Evolutionary conservation across 169 alveolate genomes (phyloP).

Genomic region (Theileria orientalis): DNA sequence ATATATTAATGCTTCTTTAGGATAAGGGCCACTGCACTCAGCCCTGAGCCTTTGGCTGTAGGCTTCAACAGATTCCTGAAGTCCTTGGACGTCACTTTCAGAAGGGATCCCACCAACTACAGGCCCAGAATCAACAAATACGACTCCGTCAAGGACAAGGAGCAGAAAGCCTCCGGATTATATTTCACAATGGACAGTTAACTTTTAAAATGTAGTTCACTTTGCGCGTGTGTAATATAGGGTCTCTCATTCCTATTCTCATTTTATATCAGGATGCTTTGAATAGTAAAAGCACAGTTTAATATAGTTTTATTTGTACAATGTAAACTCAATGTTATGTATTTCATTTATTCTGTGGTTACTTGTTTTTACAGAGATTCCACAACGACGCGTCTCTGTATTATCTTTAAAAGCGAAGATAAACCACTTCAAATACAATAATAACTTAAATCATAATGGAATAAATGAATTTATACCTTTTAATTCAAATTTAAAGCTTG

Average conservation of each 20-base stretch:
- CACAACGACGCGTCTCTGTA: neutral
- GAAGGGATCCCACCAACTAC: constrained; percentile 97
- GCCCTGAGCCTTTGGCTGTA: constrained; percentile 78
- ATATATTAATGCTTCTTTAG: constrained; percentile 9
- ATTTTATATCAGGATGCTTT: neutral
- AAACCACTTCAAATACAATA: too few relatives aligned
- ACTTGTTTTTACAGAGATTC: constrained; percentile 3
- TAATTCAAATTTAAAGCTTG: too few relatives aligned
- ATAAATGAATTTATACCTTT: too few relatives aligned
- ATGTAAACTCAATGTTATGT: constrained; percentile 1
- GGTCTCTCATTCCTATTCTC: neutral
- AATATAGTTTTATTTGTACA: neutral
- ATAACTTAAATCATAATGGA: too few relatives aligned
- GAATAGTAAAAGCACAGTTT: neutral
- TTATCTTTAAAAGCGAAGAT: too few relatives aligned
- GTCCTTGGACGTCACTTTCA: constrained; percentile 94
- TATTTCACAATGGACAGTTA: constrained; percentile 91
- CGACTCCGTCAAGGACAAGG: constrained; percentile 97
- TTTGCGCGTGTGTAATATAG: constrained; percentile 10
- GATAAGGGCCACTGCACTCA: constrained; percentile 64
- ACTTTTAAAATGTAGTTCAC: constrained; percentile 7
- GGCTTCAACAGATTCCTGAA: constrained; percentile 95
- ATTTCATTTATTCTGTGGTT: neutral
- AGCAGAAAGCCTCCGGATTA: constrained; percentile 95
- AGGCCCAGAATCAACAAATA: constrained; percentile 99